These are phyloP conservation scores for Glycine latifolia DNA, from an alignment of 306 rosid genomes.

Conservation along the genomic window DNA sequence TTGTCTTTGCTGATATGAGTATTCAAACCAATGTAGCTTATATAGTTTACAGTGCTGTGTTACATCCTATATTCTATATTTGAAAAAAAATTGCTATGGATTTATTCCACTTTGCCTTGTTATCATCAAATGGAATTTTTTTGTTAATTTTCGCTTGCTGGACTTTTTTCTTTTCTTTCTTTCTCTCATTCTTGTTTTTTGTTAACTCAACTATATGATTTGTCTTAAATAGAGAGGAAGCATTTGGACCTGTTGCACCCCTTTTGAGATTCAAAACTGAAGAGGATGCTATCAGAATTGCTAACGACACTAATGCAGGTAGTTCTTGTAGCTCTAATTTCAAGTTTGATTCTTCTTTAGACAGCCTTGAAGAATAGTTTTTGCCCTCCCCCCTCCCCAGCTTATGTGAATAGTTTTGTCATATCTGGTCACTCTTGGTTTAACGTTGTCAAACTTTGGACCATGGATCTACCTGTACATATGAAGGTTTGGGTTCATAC, in stretches of 20 bases:
- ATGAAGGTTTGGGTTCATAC: constrained; percentile 90
- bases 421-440: constrained; percentile 22
- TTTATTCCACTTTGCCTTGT: too few species aligned
- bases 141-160: neutral
- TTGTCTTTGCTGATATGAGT: too few species aligned
- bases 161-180: neutral
- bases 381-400: neutral
- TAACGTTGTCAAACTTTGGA: constrained; percentile 27
- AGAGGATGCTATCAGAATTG: constrained; percentile 86
- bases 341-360: constrained; percentile 34
- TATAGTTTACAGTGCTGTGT: too few species aligned
- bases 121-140: neutral
- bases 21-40: too few species aligned
- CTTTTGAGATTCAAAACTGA: constrained; percentile 85
- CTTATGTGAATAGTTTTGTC: constrained; percentile 2
- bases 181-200: neutral
- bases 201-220: constrained; percentile 38
- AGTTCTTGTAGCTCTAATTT: constrained; percentile 41
- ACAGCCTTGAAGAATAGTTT: neutral
- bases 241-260: constrained; percentile 97
- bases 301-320: constrained; percentile 94
- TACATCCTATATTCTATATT: too few species aligned
- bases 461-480: constrained; percentile 28
- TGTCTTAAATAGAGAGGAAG: constrained; percentile 75
- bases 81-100: too few species aligned